phyloP scores from a whole-genome alignment of 2,329 filamentous ascomycete species.

The Orbilia ellipsospora region DNA sequence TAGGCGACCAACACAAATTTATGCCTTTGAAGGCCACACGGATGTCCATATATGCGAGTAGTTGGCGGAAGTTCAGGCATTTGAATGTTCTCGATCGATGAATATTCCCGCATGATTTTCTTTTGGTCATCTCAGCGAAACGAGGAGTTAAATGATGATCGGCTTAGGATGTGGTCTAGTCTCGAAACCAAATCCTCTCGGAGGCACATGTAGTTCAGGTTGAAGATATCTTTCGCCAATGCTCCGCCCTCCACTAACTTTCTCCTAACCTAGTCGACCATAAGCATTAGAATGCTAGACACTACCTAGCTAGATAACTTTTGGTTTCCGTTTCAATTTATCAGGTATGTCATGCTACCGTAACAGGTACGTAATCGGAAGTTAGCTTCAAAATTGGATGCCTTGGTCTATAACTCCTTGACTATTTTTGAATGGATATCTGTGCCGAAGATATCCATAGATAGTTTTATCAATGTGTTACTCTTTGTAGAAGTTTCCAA shows the following conservation, averaged over 20 bases:
- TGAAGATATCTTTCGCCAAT: no score
- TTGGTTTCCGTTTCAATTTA: conserved; percentile 62
- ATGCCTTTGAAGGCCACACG: neutral
- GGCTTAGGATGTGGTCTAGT: no score
- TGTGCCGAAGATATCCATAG: neutral
- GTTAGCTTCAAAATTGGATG: neutral
- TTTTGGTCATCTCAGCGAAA: no score
- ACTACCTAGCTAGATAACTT: neutral
- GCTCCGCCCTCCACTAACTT: no score
- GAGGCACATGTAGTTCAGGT: no score
- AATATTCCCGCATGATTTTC: no score
- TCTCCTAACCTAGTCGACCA: neutral
- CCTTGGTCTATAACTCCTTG: neutral
- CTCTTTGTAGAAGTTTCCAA: neutral
- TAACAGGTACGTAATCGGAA: neutral
- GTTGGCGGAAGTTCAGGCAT: no score
- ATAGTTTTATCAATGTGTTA: neutral
- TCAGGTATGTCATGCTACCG: conserved; percentile 63
- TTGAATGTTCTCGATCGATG: no score
- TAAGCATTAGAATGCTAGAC: neutral
- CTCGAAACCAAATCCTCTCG: no score
- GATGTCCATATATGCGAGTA: neutral
- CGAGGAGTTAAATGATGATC: no score
- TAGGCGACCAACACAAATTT: neutral
- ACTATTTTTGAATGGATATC: neutral